A percentile compares a stretch with the other conserved stretches of the same genome.
These are phyloP conservation scores for Claviceps sp. DNA, from an alignment of 2,329 filamentous ascomycete genomes.

Conservation along the genomic window DNA sequence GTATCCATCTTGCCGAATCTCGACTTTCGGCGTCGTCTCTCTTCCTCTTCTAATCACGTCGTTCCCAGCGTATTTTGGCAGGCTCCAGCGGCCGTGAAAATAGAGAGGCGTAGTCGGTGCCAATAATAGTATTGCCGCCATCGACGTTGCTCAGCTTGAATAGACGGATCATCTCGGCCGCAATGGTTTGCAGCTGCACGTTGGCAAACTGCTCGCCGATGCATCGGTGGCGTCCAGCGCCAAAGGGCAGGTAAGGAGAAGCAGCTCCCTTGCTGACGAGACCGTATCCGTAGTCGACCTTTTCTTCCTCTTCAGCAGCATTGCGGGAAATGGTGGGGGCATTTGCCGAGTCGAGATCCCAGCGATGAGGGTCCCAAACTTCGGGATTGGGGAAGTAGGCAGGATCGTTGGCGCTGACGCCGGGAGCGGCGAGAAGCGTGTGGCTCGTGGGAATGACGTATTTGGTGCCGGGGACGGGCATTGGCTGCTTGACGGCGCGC, in stretches of 20 bases:
- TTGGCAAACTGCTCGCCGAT: conserved; percentile 97
- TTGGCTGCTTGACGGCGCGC: conserved; percentile 79
- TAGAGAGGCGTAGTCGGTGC: conserved; percentile 54
- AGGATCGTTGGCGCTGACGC: conserved; percentile 60
- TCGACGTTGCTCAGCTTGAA: conserved; percentile 71
- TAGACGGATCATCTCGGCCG: conserved; percentile 59
- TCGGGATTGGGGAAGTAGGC: conserved; percentile 72
- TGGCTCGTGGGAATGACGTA: conserved; percentile 73
- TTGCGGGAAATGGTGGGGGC: conserved; percentile 32
- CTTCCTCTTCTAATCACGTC: conserved; percentile 30
- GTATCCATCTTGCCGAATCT: neutral
- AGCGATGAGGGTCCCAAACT: conserved; percentile 82
- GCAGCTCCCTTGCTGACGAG: conserved; percentile 80
- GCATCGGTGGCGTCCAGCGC: conserved; percentile 82
- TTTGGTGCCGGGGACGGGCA: conserved; percentile 70
- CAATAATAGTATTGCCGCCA: conserved; percentile 55
- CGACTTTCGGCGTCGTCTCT: neutral
- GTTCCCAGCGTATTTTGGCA: conserved; percentile 64
- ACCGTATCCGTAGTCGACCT: conserved; percentile 88
- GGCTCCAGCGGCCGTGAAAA: conserved; percentile 63
- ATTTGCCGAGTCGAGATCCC: conserved; percentile 54
- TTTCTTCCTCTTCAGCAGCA: conserved; percentile 49
- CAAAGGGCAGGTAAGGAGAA: conserved; percentile 88
- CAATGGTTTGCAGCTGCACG: conserved; percentile 77
- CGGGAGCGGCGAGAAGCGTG: conserved; percentile 72